Conservation (phyloP, 305 asterid genomes). For the Andrographis paniculata region DNA sequence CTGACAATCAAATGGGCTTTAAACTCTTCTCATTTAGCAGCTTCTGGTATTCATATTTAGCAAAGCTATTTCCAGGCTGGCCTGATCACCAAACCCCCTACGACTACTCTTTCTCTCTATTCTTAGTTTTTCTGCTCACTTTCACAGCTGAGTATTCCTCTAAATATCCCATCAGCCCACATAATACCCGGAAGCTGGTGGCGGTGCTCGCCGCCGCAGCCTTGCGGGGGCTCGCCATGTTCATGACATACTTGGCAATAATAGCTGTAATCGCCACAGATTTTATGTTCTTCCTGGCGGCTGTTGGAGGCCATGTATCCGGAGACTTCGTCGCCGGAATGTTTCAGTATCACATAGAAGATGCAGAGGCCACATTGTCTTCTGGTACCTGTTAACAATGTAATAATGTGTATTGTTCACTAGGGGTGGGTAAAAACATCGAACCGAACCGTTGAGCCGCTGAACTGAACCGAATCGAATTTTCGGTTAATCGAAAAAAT, state of each 20-base stretch:
- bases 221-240: constrained; percentile 44
- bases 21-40: constrained; percentile 12
- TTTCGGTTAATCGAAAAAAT: too few relatives aligned
- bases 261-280: constrained; percentile 47
- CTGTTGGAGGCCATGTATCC: constrained; percentile 45
- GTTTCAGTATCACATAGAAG: constrained; percentile 28
- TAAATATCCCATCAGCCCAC: constrained; percentile 22
- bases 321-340: constrained; percentile 33
- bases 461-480: too few relatives aligned
- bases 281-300: constrained; percentile 38
- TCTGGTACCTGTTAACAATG: constrained; percentile 2
- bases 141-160: constrained; percentile 49
- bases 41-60: constrained; percentile 43
- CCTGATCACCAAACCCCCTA: constrained; percentile 28
- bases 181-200: constrained; percentile 17
- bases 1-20: constrained; percentile 14
- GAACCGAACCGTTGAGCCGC: too few relatives aligned
- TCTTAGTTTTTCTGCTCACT: constrained; percentile 36
- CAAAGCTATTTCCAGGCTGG: constrained; percentile 46
- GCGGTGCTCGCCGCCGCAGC: constrained; percentile 23
- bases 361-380: constrained; percentile 15
- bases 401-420: too few relatives aligned
- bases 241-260: constrained; percentile 50
- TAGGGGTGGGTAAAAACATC: too few relatives aligned
- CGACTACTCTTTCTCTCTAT: constrained; percentile 32